A percentile compares a stretch with the other conserved stretches of the same genome.
Evolutionary conservation across 2,329 filamentous ascomycete species (phyloP).

Genomic region (Hyphodiscus sp.): DNA sequence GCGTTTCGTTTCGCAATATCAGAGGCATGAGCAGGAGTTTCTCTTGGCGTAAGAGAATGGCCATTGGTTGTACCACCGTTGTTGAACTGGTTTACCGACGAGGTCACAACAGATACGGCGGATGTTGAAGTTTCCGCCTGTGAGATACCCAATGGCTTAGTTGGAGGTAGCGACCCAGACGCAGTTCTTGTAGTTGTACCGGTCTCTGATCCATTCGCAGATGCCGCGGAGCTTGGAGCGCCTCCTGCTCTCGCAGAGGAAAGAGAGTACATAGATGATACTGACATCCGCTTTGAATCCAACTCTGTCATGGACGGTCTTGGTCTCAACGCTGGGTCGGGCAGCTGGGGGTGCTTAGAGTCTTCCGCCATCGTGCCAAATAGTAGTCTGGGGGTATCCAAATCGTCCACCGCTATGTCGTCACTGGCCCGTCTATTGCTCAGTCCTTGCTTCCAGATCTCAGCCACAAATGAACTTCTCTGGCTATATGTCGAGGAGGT

Average conservation of each 20-base stretch:
- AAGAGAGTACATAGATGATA: constrained; percentile 67
- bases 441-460: constrained; percentile 34
- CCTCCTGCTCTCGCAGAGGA: constrained; percentile 46
- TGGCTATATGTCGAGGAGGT: constrained; percentile 26
- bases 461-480: constrained; percentile 37
- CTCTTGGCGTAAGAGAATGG: constrained; percentile 38
- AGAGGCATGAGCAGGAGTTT: constrained; percentile 24
- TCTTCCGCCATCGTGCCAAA: constrained; percentile 30
- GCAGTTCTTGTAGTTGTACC: constrained; percentile 18
- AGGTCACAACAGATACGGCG: constrained; percentile 48
- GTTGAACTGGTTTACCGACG: constrained; percentile 35
- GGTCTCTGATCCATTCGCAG: constrained; percentile 47
- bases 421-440: constrained; percentile 26
- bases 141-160: constrained; percentile 19
- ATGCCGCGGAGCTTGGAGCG: constrained; percentile 44
- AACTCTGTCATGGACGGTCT: constrained; percentile 44
- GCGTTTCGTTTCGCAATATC: constrained; percentile 29
- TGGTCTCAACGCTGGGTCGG: constrained; percentile 42
- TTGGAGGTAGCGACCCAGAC: constrained; percentile 17
- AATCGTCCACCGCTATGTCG: constrained; percentile 42
- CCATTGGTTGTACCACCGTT: constrained; percentile 38
- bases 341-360: constrained; percentile 28
- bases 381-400: constrained; percentile 41
- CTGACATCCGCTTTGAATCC: constrained; percentile 61
- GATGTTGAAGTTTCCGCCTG: constrained; percentile 47